phyloP scores from a whole-genome alignment of 768 basidiomycete species.

The Lactifluus volemus region DNA sequence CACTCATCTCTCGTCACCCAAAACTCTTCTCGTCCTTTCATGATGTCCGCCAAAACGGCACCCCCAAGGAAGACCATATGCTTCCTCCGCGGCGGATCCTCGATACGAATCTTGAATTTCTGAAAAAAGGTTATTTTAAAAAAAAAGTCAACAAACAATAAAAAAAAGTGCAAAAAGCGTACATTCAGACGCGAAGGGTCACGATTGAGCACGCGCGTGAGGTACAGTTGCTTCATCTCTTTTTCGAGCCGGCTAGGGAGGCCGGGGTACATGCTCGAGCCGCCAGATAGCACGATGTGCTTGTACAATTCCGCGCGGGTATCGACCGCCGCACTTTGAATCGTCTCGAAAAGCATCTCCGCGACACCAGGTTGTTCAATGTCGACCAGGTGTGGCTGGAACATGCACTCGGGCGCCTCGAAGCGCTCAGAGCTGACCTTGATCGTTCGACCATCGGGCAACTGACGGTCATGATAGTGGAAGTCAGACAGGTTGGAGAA shows the following conservation, averaged over 20 bases:
- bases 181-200: no score
- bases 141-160: no score
- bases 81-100: no score
- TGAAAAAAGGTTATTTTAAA: no score
- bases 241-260: constrained; percentile 77
- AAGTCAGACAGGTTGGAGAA: constrained; percentile 6
- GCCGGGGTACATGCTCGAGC: constrained; percentile 96
- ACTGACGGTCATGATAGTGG: constrained; percentile 52
- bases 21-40: no score
- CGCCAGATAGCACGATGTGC: constrained; percentile 95
- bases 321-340: constrained; percentile 87
- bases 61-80: no score
- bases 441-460: constrained; percentile 79
- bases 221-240: constrained; percentile 99
- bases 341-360: constrained; percentile 97
- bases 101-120: no score
- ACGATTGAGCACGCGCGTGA: neutral
- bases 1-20: no score
- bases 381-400: constrained; percentile 97
- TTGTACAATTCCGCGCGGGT: constrained; percentile 89
- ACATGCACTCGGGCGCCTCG: constrained; percentile 99
- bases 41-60: no score
- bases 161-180: no score
- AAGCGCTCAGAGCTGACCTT: constrained; percentile 98
- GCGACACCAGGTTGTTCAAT: constrained; percentile 95